These are phyloP conservation scores for Recurvomyces mirabilis DNA, from an alignment of 495 filamentous ascomycete species.

Conservation along the genomic window DNA sequence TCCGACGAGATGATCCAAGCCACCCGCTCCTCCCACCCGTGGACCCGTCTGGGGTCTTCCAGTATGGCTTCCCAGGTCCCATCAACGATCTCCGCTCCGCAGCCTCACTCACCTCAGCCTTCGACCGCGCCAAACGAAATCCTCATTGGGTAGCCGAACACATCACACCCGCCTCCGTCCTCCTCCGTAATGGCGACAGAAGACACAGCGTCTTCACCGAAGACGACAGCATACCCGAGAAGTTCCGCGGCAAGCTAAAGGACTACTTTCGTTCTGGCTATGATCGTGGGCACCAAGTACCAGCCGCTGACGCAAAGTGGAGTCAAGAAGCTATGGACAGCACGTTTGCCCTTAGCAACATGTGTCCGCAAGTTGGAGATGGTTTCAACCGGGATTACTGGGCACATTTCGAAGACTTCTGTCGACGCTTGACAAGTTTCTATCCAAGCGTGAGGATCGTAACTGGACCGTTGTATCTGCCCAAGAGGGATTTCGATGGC, in stretches of 20 bases:
- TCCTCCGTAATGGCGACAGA: constrained; percentile 64
- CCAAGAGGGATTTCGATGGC: constrained; percentile 65
- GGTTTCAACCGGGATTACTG: constrained; percentile 99
- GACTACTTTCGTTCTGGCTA: constrained; percentile 89
- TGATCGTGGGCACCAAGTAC: constrained; percentile 69
- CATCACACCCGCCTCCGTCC: constrained; percentile 82
- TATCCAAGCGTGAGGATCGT: constrained; percentile 87
- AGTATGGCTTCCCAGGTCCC: constrained; percentile 95
- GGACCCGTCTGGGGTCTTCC: constrained; percentile 78
- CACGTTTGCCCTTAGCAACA: constrained; percentile 85
- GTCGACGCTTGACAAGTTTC: constrained; percentile 62
- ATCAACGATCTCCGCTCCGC: constrained; percentile 68
- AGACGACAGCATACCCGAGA: constrained; percentile 63
- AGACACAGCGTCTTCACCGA: constrained; percentile 74
- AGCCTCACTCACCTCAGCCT: constrained; percentile 66
- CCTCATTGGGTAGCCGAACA: constrained; percentile 95
- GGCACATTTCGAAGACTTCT: constrained; percentile 97
- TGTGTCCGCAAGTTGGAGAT: constrained; percentile 95
- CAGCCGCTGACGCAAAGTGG: constrained; percentile 94
- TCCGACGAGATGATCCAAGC: constrained; percentile 24
- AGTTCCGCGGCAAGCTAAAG: constrained; percentile 78
- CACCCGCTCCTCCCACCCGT: constrained; percentile 42
- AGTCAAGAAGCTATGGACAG: constrained; percentile 85
- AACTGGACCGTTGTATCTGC: constrained; percentile 88
- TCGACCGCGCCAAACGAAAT: constrained; percentile 84